These are phyloP conservation scores for Warburgia ugandensis DNA, from an alignment of 164 flowering plant genomes.

Conservation along the genomic window DNA sequence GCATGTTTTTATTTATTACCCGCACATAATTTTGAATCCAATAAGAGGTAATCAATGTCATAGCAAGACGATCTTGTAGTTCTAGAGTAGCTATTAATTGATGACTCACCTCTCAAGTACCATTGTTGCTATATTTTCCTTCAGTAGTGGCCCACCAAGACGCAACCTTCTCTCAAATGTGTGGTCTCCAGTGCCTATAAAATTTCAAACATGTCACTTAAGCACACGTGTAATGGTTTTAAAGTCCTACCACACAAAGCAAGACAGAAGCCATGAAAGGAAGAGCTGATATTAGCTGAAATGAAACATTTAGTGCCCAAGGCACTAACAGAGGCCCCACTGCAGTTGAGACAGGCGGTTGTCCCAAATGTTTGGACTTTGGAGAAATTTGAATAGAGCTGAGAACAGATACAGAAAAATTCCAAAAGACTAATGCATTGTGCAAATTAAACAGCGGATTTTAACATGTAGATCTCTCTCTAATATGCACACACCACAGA, in stretches of 20 bases:
- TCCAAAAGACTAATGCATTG: background rate
- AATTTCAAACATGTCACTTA: slow-evolving; percentile 1
- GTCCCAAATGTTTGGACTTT: too few relatives aligned
- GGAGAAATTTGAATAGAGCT: too few relatives aligned
- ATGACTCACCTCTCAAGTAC: slow-evolving; percentile 82
- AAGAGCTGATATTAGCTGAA: too few relatives aligned
- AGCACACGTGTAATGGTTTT: too few relatives aligned
- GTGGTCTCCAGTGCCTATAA: slow-evolving; percentile 93
- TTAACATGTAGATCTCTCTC: background rate
- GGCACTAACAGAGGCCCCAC: too few relatives aligned
- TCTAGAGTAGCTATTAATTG: slow-evolving; percentile 3
- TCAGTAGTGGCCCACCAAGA: slow-evolving; percentile 87
- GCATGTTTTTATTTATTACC: background rate
- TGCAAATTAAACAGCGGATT: background rate
- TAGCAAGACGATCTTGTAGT: background rate
- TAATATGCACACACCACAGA: too few relatives aligned
- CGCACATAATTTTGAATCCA: background rate
- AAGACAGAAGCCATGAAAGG: too few relatives aligned
- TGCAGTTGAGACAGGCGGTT: too few relatives aligned
- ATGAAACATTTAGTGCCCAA: too few relatives aligned
- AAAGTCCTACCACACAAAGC: too few relatives aligned
- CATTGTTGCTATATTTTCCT: slow-evolving; percentile 96
- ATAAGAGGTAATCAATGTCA: background rate
- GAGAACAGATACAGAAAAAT: background rate
- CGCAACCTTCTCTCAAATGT: slow-evolving; percentile 89